Conservation (phyloP, 257 asterid genomes). For the Ligustrum vulgare region DNA sequence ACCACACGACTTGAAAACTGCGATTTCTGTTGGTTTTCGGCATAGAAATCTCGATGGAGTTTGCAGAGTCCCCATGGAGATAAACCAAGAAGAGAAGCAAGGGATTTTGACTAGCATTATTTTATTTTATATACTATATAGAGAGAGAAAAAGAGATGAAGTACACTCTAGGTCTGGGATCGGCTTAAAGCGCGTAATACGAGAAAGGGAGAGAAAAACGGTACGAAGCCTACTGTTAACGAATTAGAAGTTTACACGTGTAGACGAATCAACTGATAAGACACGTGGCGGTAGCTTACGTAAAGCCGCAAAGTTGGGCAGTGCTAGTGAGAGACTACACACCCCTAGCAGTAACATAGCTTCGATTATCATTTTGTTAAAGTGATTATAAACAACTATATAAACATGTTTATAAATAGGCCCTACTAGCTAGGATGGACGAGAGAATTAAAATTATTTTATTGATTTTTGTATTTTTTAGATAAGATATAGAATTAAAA, state of each 20-base stretch:
- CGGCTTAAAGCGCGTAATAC: not conserved
- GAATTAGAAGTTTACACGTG: not conserved
- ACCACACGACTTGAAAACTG: constrained; percentile 15
- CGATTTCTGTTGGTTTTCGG: constrained; percentile 15
- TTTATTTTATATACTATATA: not conserved
- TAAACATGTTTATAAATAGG: too few relatives aligned
- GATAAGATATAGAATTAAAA: too few relatives aligned
- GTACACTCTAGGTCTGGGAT: not conserved
- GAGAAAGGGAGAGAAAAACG: not conserved
- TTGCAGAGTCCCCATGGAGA: constrained; percentile 52
- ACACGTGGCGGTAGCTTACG: not conserved
- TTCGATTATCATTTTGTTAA: too few relatives aligned
- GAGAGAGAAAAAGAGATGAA: not conserved
- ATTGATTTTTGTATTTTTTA: too few relatives aligned
- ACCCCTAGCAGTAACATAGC: too few relatives aligned
- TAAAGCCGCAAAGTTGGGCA: not conserved
- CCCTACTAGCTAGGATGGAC: too few relatives aligned
- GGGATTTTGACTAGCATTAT: constrained; percentile 21
- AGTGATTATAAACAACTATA: too few relatives aligned
- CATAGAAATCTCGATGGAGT: constrained; percentile 33
- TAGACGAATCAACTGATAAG: not conserved
- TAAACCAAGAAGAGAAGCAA: constrained; percentile 29
- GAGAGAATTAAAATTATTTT: too few relatives aligned
- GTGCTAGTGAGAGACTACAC: not conserved
- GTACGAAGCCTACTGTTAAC: not conserved